phyloP scores from a whole-genome alignment of 2,329 filamentous ascomycete genomes.

The Acarospora socialis region DNA sequence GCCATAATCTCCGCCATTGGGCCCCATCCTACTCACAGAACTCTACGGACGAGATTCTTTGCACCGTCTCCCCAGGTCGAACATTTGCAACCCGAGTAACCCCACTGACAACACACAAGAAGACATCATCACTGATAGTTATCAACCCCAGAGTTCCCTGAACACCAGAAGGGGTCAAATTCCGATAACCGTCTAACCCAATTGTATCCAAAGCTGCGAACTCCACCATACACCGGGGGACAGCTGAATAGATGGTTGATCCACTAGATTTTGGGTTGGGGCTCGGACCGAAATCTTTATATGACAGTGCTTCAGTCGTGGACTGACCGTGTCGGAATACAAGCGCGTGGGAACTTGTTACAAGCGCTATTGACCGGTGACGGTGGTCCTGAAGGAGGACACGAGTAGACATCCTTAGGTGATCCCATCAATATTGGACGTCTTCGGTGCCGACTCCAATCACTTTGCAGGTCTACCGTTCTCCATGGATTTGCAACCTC shows the following conservation, averaged over 20 bases:
- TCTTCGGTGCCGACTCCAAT: too few species aligned
- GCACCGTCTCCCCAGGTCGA: slow-evolving; percentile 35
- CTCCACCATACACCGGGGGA: slow-evolving; percentile 36
- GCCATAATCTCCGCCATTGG: slow-evolving; percentile 3
- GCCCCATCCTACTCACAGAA: slow-evolving; percentile 31
- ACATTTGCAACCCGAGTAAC: slow-evolving; percentile 34
- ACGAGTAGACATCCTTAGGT: slow-evolving; percentile 26
- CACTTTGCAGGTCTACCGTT: too few species aligned
- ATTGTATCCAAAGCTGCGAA: slow-evolving; percentile 30
- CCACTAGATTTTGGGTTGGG: slow-evolving; percentile 13
- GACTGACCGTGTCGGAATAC: slow-evolving; percentile 33
- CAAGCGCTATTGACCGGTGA: slow-evolving; percentile 36
- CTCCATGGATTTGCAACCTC: too few species aligned
- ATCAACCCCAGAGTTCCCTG: slow-evolving; percentile 39
- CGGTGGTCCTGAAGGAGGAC: slow-evolving; percentile 35
- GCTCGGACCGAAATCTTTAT: slow-evolving; percentile 15
- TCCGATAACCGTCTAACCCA: slow-evolving; percentile 34
- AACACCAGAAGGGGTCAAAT: slow-evolving; percentile 29
- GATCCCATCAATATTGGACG: too few species aligned
- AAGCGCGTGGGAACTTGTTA: slow-evolving; percentile 35
- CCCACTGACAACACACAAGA: slow-evolving; percentile 37
- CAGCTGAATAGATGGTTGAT: slow-evolving; percentile 13
- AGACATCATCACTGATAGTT: slow-evolving; percentile 35
- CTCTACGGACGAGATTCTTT: slow-evolving; percentile 36
- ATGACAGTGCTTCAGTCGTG: too few species aligned